phyloP scores from a whole-genome alignment of 768 basidiomycete genomes.

The Boletus huronensis region DNA sequence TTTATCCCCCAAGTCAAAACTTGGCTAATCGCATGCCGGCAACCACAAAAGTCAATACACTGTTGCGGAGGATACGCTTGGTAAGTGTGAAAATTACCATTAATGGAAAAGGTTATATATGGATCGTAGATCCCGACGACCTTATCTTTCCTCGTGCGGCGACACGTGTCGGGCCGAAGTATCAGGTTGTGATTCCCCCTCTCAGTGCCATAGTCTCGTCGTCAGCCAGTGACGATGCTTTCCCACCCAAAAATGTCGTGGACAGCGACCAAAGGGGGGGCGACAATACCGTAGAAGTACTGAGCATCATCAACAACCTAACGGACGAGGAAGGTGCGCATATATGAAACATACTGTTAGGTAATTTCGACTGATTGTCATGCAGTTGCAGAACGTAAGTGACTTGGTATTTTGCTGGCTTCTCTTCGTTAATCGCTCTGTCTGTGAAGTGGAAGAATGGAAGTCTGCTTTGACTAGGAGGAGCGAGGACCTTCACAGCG shows the following conservation, averaged over 20 bases:
- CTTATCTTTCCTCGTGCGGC: constrained; percentile 93
- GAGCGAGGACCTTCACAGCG: constrained; percentile 48
- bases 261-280: constrained; percentile 58
- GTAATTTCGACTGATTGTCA: constrained; percentile 21
- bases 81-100: constrained; percentile 40
- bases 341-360: constrained; percentile 13
- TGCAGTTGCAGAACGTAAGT: constrained; percentile 58
- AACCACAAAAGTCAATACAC: constrained; percentile 67
- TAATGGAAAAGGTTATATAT: constrained; percentile 25
- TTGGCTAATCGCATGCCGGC: constrained; percentile 13
- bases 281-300: constrained; percentile 69
- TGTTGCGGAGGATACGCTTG: constrained; percentile 86
- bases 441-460: constrained; percentile 58
- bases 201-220: constrained; percentile 35
- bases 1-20: not conserved
- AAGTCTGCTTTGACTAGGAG: constrained; percentile 55
- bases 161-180: constrained; percentile 86
- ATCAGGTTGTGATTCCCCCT: constrained; percentile 61
- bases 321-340: constrained; percentile 64
- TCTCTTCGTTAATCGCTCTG: constrained; percentile 3
- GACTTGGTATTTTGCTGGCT: not conserved
- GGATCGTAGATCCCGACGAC: constrained; percentile 82
- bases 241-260: constrained; percentile 1
- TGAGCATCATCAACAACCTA: constrained; percentile 62
- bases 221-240: constrained; percentile 23